Percentiles rank a stretch among this genome's conserved stretches.
Conservation (phyloP, 257 asterid genomes). For the Ehretia macrophylla region DNA sequence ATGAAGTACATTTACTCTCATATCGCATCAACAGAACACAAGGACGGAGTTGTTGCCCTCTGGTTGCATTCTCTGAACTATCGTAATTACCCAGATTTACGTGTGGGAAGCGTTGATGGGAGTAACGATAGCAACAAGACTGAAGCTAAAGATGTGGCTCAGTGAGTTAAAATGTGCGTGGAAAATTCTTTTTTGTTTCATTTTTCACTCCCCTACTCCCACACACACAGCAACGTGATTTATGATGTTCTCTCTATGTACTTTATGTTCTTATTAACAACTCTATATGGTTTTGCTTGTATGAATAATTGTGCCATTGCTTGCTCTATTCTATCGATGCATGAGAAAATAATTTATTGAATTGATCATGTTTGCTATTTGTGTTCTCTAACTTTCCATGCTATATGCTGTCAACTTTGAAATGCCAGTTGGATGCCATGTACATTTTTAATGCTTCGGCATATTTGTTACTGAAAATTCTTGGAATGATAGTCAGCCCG, state of each 20-base stretch:
- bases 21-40: constrained; percentile 70
- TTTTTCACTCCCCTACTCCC: not conserved
- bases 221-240: too few species aligned
- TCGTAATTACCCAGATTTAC: constrained; percentile 78
- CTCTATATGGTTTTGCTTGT: too few species aligned
- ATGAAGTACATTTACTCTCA: constrained; percentile 72
- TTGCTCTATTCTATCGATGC: too few species aligned
- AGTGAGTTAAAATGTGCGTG: not conserved
- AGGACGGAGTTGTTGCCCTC: constrained; percentile 67
- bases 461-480: too few species aligned
- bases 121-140: not conserved
- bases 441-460: too few species aligned
- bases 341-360: too few species aligned
- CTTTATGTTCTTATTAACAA: not conserved
- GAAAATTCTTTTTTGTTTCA: not conserved
- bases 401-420: too few species aligned
- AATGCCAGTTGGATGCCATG: too few species aligned
- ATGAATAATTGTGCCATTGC: too few species aligned
- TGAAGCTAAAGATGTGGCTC: constrained; percentile 1
- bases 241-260: not conserved
- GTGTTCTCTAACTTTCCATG: too few species aligned
- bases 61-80: constrained; percentile 87
- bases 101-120: constrained; percentile 1
- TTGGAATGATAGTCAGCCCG: too few species aligned
- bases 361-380: too few species aligned